phyloP scores from a whole-genome alignment of 768 basidiomycete genomes.

The Russula ochroleuca region DNA sequence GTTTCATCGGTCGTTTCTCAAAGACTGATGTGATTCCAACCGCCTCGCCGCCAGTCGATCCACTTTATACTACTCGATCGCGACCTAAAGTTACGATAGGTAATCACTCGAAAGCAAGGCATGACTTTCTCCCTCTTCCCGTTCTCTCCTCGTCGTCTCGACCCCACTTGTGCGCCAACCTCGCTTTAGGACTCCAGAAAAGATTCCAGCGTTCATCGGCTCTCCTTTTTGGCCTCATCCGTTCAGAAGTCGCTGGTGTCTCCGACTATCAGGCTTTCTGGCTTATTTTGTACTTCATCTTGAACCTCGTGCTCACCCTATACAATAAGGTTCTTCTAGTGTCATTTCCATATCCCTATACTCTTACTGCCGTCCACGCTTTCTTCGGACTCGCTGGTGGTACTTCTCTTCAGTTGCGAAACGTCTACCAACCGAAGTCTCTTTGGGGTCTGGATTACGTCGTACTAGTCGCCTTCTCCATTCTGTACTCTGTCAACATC shows the following conservation, averaged over 20 bases:
- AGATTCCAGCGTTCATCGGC: background rate
- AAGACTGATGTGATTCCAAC: background rate
- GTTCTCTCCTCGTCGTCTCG: conserved; percentile 13
- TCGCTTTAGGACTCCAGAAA: background rate
- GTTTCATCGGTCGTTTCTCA: conserved; percentile 1
- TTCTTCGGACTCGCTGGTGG: conserved; percentile 82
- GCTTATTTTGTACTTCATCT: conserved; percentile 79
- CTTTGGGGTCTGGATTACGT: conserved; percentile 50
- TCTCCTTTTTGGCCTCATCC: background rate
- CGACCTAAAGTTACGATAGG: background rate
- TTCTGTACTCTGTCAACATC: conserved; percentile 91
- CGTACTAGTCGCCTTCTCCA: conserved; percentile 75
- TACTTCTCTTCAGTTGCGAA: conserved; percentile 54
- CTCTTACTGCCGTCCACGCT: conserved; percentile 88
- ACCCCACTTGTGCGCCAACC: background rate
- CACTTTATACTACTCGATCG: background rate
- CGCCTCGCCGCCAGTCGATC: background rate
- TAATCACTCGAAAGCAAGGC: background rate
- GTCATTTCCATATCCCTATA: conserved; percentile 93
- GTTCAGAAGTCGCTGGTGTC: background rate
- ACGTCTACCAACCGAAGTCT: conserved; percentile 54
- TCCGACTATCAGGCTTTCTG: conserved; percentile 41
- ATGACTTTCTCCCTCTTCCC: conserved; percentile 20
- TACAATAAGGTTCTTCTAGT: conserved; percentile 94
- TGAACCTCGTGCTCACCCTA: conserved; percentile 89